Base-by-base conservation (phyloP, 2,329 filamentous ascomycete species). In the Dichotomopilus funicola region DNA sequence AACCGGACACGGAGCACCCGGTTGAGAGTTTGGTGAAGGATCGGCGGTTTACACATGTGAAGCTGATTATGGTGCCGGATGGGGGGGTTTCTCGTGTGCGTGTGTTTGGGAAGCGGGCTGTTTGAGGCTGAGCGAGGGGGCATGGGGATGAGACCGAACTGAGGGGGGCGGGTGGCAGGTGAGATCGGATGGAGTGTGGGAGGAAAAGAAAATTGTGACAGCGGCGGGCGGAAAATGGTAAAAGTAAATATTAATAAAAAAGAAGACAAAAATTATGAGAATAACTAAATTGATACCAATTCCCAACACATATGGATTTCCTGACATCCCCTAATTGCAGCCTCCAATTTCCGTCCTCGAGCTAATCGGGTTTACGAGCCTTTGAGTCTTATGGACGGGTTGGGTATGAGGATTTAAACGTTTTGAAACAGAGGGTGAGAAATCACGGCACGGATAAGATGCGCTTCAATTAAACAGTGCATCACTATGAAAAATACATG, bases 41-140 rank as follows among this genome's bases (percentile, higher is more conserved):
- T 40, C 78, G 76, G 67, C 73, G 76, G 2, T 88, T 89, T 66
- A 90, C 87, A 10, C 91, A 94, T 72, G 84, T 91, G 27, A 96
- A 95, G 79, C 76, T 97, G 68, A 88, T 89, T 37, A 94, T 96
- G 68, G 89, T 96, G 63, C 92, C 92, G 0, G 91, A 97, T 71
- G 91, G 92, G 37, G 91, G 92, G 31, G 88, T 96, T 2, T 96
- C 95, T 82, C 78, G 91, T 61, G 80, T 96, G 62, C 82, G 90
- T 46, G 83, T 92, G 1, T 85, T 88, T 70, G 89, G 87, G 2
- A 83, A 79, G 66, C 77, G 83, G 62, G 73, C 72, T n/a, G 57
- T 64, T 31, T 64, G 49, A 63, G n/a, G 37, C 34, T n/a, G 40
- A 13, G 40, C 11, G 13, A 42, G 37, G 37, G 37, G 12, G 8